These are phyloP conservation scores for Pinus taeda DNA, from an alignment of 75 land plant genomes.

Conservation along the genomic window DNA sequence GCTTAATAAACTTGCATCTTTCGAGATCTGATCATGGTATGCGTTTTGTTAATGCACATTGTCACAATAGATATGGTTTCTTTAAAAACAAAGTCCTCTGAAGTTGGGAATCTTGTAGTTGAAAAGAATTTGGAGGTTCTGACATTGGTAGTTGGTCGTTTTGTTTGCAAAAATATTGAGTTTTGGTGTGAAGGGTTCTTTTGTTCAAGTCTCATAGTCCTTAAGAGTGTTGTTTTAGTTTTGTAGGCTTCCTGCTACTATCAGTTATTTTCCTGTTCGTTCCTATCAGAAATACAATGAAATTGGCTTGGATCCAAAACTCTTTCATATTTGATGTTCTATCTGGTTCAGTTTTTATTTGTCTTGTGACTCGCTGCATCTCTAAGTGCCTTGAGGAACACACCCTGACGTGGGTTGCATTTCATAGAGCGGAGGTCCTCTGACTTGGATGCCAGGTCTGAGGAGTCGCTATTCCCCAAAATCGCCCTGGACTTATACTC, in stretches of 20 bases:
- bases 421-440: too few species aligned
- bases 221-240: not conserved
- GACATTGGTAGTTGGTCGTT: not conserved
- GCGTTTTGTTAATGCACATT: not conserved
- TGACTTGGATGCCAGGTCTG: too few species aligned
- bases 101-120: not conserved
- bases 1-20: not conserved
- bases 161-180: not conserved
- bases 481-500: too few species aligned
- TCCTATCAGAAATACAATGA: not conserved
- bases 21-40: not conserved
- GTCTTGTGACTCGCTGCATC: too few species aligned
- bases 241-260: not conserved
- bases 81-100: not conserved
- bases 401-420: too few species aligned
- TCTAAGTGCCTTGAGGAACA: too few species aligned
- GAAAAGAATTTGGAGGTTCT: not conserved
- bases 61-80: not conserved
- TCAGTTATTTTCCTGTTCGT: not conserved
- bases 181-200: not conserved
- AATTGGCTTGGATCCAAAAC: too few species aligned
- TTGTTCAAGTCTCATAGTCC: not conserved
- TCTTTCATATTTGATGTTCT: too few species aligned
- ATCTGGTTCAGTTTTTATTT: too few species aligned
- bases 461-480: too few species aligned